Evolutionary conservation across 1,139 yeast genomes (phyloP), one percentile per base, ranked within the genome.

Genomic region (Debaryomyces subglobosus): DNA sequence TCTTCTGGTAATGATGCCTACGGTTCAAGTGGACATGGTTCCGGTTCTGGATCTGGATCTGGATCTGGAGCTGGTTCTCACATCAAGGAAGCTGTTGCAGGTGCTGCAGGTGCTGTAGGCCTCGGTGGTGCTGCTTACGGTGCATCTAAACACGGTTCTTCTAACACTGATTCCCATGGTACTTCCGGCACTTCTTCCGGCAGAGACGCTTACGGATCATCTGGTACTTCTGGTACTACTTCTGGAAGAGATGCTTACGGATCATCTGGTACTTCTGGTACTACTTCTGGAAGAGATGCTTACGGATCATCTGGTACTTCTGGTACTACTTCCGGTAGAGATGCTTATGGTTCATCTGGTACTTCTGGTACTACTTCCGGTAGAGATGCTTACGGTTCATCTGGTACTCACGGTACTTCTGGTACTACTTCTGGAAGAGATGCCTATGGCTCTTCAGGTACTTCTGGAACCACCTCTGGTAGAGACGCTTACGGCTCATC

Each of bases 1-100:
- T 36, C 48, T 39, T 44, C 45, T 24, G 48, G 45, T n/a, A 25
- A n/a, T 4, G 37, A 54, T 37, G 35, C 56, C 18, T 48, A 52
- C 30, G 59, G 57, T 12, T 35, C 53, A 15, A 34, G 49, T 34
- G 54, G 53, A 24, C 39, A 51, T 25, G 59, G 58, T 35, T n/a
- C n/a, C n/a, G n/a, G n/a, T n/a, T n/a, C n/a, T n/a, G n/a, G n/a
- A n/a, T n/a, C n/a, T n/a, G n/a, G n/a, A n/a, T n/a, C n/a, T n/a
- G n/a, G n/a, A n/a, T n/a, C n/a, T n/a, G n/a, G n/a, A n/a, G n/a
- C n/a, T 21, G 35, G 36, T 21, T 30, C 36, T 23, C 38, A 35
- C 13, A 37, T 37, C 20, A 29, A 7, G 16, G 35, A 29, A 16
- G 43, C 30, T 20, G 43, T 13, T 30, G 30, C 40, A 13, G 40